phyloP scores from a whole-genome alignment of 495 filamentous ascomycete species.

The Talaromyces borbonicus region DNA sequence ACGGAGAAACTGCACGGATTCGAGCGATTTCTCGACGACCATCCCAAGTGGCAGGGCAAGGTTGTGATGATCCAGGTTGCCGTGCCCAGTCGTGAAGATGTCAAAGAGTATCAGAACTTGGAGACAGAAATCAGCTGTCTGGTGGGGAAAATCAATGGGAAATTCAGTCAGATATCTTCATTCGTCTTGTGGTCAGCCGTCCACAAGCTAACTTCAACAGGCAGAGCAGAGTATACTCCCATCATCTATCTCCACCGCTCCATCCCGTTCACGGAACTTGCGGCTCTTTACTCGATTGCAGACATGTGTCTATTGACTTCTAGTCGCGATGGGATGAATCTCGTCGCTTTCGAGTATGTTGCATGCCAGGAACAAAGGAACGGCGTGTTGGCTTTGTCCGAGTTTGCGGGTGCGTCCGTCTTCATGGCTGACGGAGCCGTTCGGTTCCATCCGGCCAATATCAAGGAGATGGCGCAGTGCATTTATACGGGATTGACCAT shows the following conservation, averaged over 20 bases:
- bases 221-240: slow-evolving; percentile 84
- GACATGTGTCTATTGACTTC: slow-evolving; percentile 87
- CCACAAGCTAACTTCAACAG: slow-evolving; percentile 18
- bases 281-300: slow-evolving; percentile 80
- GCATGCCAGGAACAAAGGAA: slow-evolving; percentile 75
- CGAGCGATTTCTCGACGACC: slow-evolving; percentile 80
- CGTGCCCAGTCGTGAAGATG: slow-evolving; percentile 82
- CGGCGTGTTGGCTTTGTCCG: slow-evolving; percentile 84
- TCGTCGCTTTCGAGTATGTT: slow-evolving; percentile 93
- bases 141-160: slow-evolving; percentile 85
- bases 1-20: slow-evolving; percentile 88
- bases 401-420: slow-evolving; percentile 84
- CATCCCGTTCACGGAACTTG: slow-evolving; percentile 80
- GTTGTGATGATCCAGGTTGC: slow-evolving; percentile 90
- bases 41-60: slow-evolving; percentile 86
- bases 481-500: slow-evolving; percentile 81
- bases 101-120: slow-evolving; percentile 93
- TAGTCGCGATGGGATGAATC: slow-evolving; percentile 94
- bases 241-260: slow-evolving; percentile 93
- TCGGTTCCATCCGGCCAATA: slow-evolving; percentile 89
- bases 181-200: neutral
- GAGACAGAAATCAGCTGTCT: slow-evolving; percentile 83
- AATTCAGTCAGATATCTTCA: slow-evolving; percentile 44
- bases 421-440: slow-evolving; percentile 69
- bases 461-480: slow-evolving; percentile 74